Percentiles rank a stretch among this genome's conserved stretches.
These are phyloP conservation scores for Sparassis latifolia DNA, from an alignment of 1,284 basidiomycete species.

Conservation along the genomic window DNA sequence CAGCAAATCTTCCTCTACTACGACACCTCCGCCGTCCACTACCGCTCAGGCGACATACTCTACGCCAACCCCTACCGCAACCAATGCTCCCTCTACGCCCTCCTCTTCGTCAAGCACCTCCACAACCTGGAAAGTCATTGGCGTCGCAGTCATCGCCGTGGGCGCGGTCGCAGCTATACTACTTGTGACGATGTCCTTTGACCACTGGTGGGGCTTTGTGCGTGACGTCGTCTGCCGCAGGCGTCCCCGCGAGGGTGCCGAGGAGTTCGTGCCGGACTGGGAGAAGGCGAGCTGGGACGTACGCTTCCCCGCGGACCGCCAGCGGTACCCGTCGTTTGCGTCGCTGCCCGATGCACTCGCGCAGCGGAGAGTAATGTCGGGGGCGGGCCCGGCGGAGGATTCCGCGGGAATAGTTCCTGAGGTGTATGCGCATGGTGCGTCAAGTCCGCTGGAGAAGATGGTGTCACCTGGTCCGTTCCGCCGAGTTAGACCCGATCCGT, in stretches of 20 bases:
- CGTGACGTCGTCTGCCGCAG: slow-evolving; percentile 38
- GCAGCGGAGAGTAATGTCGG: no score
- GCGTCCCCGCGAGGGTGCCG: slow-evolving; percentile 27
- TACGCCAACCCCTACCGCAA: background rate
- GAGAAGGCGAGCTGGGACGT: slow-evolving; percentile 53
- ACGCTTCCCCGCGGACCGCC: slow-evolving; percentile 35
- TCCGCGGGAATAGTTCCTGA: no score
- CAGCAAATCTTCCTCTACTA: background rate
- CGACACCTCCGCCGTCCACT: slow-evolving; percentile 1
- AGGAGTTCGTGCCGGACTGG: slow-evolving; percentile 60
- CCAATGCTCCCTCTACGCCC: background rate
- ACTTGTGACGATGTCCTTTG: slow-evolving; percentile 55
- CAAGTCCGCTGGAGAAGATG: no score
- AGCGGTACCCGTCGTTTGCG: slow-evolving; percentile 26
- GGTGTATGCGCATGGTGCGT: no score
- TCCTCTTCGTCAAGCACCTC: slow-evolving; percentile 8
- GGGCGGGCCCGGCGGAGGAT: no score
- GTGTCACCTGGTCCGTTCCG: no score
- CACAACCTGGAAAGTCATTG: slow-evolving; percentile 58
- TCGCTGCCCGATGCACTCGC: slow-evolving; percentile 6
- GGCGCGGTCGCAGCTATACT: slow-evolving; percentile 46
- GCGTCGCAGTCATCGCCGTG: slow-evolving; percentile 54
- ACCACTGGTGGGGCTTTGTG: slow-evolving; percentile 56
- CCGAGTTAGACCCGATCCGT: no score
- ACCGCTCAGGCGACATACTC: background rate